phyloP scores from a whole-genome alignment of 345 rosid species.

The Isatis tinctoria region DNA sequence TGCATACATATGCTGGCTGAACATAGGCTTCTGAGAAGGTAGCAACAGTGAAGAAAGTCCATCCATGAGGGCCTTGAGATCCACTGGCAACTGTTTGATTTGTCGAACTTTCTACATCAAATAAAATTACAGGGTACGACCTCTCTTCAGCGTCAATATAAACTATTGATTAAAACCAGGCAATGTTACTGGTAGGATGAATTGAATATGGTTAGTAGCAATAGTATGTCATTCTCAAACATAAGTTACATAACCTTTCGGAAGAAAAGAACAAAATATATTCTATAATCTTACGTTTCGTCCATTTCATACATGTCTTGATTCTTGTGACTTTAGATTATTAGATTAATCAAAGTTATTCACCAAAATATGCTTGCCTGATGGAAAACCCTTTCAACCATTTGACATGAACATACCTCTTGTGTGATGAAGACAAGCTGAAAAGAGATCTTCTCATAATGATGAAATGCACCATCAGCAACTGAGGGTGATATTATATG shows the following conservation, averaged over 20 bases:
- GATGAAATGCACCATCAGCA: conserved; percentile 96
- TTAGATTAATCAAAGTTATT: background rate
- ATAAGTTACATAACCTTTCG: conserved; percentile 2
- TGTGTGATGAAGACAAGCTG: conserved; percentile 89
- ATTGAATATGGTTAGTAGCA: background rate
- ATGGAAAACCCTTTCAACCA: conserved; percentile 7
- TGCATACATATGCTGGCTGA: conserved; percentile 69
- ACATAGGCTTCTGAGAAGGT: conserved; percentile 78
- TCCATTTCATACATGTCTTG: background rate
- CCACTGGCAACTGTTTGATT: conserved; percentile 73
- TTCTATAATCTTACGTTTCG: background rate
- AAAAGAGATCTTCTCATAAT: conserved; percentile 89
- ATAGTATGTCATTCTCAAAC: conserved; percentile 1
- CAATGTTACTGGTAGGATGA: background rate
- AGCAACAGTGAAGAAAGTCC: conserved; percentile 86
- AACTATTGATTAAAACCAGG: background rate
- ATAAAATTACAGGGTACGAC: conserved; percentile 21
- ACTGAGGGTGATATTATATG: conserved; percentile 89
- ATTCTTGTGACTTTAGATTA: background rate
- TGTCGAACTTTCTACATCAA: conserved; percentile 63
- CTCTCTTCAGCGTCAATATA: conserved; percentile 10
- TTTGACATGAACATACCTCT: conserved; percentile 55
- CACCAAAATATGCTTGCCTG: conserved; percentile 12
- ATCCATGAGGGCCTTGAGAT: conserved; percentile 65
- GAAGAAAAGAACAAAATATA: background rate